Base-by-base conservation (phyloP, 768 basidiomycete genomes). In the Pleurotus sapidus region DNA sequence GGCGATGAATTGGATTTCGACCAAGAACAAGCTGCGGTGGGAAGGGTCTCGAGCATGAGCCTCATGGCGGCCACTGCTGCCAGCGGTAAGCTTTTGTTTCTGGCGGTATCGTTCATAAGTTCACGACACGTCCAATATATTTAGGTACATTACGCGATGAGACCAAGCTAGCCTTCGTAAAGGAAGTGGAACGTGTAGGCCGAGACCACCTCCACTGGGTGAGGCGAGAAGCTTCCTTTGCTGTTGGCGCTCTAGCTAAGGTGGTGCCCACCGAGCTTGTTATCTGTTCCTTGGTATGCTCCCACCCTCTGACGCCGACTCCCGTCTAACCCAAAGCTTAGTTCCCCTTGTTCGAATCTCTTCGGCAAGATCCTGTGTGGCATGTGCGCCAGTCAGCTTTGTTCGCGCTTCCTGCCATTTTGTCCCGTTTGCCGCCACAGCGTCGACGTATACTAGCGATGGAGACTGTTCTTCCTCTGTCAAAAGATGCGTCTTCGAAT, bases 31-130 rank as follows among this genome's bases (percentile, higher is more conserved):
- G 91, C 89, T 12, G 84, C 89, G 4, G 80, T 93, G 17, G 95
- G 95, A 4, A 81, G 93, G 57, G 76, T 96, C 49, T 91, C 92
- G 4, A 93, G 93, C 64, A 94, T 97, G 93, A 93, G 91, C 67
- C 74, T 97, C 50, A 91, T 96, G 76, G 94, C 94, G 39, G 87
- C 92, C 6, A 83, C 89, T 27, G 91, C 93, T 24, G 51, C 51
- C 6, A 86, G 84, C 60, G 87, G 88, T 90, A 68, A 67, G 80
- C 75, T 50, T 58, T 46, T 46, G 34, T 61, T 24, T 30, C 57
- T 57, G 46, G 12, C 48, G 56, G 54, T 40, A 42, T 5, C 15
- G 49, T 12, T 5, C 15, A 48, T 12, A 50, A 38, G 57, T 17
- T 60, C n/a, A 2, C 39, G 38, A 39, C 51, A n/a, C n/a, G 40